These are phyloP conservation scores for Hyaloperonospora brassicae DNA, from an alignment of 352 stramenopile genomes.

Conservation along the genomic window DNA sequence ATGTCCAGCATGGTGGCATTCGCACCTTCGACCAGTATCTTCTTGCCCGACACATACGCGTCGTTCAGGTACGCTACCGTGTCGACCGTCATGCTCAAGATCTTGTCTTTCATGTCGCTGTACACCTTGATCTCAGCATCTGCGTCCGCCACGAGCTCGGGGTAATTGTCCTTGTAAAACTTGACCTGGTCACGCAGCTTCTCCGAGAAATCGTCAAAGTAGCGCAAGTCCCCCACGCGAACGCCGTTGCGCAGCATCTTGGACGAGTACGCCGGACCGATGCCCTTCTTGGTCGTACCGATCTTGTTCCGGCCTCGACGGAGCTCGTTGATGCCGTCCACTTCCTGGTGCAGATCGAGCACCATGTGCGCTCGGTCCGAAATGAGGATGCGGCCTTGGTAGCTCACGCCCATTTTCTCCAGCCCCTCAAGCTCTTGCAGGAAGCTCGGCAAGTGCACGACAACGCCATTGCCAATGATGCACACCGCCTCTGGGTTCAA, in stretches of 20 bases:
- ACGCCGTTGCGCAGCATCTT: conserved; percentile 98
- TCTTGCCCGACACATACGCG: conserved; percentile 92
- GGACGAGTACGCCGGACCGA: conserved; percentile 96
- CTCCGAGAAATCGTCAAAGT: conserved; percentile 83
- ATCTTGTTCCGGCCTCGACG: conserved; percentile 94
- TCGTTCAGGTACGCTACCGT: conserved; percentile 96
- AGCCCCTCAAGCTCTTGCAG: conserved; percentile 92
- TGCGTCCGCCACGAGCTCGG: conserved; percentile 64
- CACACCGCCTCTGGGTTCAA: conserved; percentile 92
- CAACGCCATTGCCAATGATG: conserved; percentile 98
- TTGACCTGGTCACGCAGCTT: conserved; percentile 89
- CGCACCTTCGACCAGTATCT: conserved; percentile 96
- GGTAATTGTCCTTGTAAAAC: conserved; percentile 88
- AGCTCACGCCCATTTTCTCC: conserved; percentile 84
- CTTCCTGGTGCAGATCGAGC: conserved; percentile 97
- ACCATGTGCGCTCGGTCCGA: conserved; percentile 98
- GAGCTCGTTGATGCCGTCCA: conserved; percentile 79
- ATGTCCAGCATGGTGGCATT: conserved; percentile 99
- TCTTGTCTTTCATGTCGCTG: conserved; percentile 66
- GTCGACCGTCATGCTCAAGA: conserved; percentile 90
- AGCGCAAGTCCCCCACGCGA: conserved; percentile 92
- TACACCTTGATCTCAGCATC: conserved; percentile 85
- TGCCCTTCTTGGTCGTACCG: conserved; percentile 98
- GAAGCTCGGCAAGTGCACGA: conserved; percentile 96
- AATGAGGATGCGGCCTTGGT: conserved; percentile 92